A percentile compares a stretch with the other conserved stretches of the same genome.
These are phyloP conservation scores for Lichtheimia ramosa DNA, from an alignment of 371 early-diverging fungal species.

Conservation along the genomic window DNA sequence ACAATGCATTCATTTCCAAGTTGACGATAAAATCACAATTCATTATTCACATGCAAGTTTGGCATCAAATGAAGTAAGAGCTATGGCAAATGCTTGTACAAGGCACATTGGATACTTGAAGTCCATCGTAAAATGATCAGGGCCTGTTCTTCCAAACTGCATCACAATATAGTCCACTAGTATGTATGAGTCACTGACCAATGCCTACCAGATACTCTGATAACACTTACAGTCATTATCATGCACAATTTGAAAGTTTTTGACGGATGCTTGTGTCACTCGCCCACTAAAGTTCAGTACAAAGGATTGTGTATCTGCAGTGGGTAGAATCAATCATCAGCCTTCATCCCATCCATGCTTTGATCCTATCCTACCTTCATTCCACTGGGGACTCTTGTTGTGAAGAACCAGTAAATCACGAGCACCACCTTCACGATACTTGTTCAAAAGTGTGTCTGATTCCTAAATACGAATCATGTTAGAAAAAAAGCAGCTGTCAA, in stretches of 20 bases:
- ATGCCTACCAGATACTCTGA: not conserved
- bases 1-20: too few species aligned
- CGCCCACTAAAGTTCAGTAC: slow-evolving; percentile 95
- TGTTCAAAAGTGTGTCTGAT: slow-evolving; percentile 65
- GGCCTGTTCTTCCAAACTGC: slow-evolving; percentile 91
- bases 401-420: slow-evolving; percentile 71
- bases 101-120: slow-evolving; percentile 93
- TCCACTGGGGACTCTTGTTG: slow-evolving; percentile 95
- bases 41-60: slow-evolving; percentile 86
- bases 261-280: slow-evolving; percentile 92
- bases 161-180: slow-evolving; percentile 92
- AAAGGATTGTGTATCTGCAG: slow-evolving; percentile 87
- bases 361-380: slow-evolving; percentile 58
- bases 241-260: slow-evolving; percentile 97
- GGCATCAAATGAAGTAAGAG: slow-evolving; percentile 89
- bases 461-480: slow-evolving; percentile 34
- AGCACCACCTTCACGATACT: slow-evolving; percentile 59
- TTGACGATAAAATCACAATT: too few species aligned
- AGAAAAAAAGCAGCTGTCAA: too few species aligned
- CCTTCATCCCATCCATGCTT: not conserved
- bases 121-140: slow-evolving; percentile 90
- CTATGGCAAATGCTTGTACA: slow-evolving; percentile 93
- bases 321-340: not conserved
- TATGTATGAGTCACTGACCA: not conserved
- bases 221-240: slow-evolving; percentile 77